Base-by-base conservation (phyloP, 2,329 filamentous ascomycete species). In the Microdochium trichocladiopsis region DNA sequence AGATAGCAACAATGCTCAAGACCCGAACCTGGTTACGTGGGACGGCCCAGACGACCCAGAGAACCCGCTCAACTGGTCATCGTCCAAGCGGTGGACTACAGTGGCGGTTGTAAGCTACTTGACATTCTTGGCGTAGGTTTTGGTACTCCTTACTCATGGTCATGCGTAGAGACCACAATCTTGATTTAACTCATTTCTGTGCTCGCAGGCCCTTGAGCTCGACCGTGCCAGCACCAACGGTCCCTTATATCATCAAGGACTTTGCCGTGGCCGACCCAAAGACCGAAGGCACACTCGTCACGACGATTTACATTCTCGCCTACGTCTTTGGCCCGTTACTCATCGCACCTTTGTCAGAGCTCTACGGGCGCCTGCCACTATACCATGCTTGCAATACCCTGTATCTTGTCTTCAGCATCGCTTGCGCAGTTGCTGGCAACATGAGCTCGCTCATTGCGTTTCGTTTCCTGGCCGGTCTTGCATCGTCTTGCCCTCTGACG, bases 51-150 rank as follows among this genome's bases (percentile, higher is more conserved):
- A 80, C 54, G 84, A 88, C 58, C 74, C 74, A 14, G 74, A 78
- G 12, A 85, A 90, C 59, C 87, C 88, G 0, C 75, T 78, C 55
- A 87, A 88, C 61, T 91, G 87, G 87, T 69, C 80, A 0, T 63
- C 83, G 48, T 72, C 68, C 61, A 70, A 69, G 56, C 70, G 70
- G 48, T 62, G 61, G 41, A 50, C 64, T 24, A 66, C 64, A 10
- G 65, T 71, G n/a, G 63, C 59, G 1, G 61, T 63, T 4, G 63
- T 73, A 2, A 63, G 68, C 60, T 65, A 64, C 47, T 61, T 65
- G 41, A 67, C 66, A 43, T 66, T 62, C 25, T 69, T 72, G 58
- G 51, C 50, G 51, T 53, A 52, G 50, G 52, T 53, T 33, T n/a
- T 31, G 28, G 41, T 16, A 11, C 16, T 23, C 45, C 22, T 18